Evolutionary conservation across 2,329 filamentous ascomycete species (phyloP).

Genomic region (Cercospora brassicicola): DNA sequence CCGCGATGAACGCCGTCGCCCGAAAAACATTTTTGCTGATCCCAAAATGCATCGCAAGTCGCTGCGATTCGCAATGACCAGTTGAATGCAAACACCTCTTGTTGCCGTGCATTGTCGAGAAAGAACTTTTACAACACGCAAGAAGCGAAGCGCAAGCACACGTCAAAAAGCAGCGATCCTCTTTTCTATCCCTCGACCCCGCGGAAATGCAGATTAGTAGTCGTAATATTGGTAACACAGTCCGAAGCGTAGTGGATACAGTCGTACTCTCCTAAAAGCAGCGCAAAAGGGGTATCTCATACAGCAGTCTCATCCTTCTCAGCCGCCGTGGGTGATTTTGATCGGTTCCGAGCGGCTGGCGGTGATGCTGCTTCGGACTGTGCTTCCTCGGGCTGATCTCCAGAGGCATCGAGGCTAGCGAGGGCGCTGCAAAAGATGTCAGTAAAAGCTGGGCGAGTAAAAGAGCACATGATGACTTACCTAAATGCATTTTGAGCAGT

Average conservation of each 20-base stretch:
- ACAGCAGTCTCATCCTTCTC: constrained; percentile 32
- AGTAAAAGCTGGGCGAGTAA: constrained; percentile 23
- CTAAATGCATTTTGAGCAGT: constrained; percentile 85
- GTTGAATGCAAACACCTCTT: constrained; percentile 9
- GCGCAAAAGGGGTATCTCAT: constrained; percentile 35
- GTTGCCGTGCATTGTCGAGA: constrained; percentile 17
- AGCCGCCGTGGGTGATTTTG: constrained; percentile 32
- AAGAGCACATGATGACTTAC: constrained; percentile 56
- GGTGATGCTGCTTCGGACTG: constrained; percentile 38
- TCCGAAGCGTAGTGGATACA: constrained; percentile 31
- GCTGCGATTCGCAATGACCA: background rate
- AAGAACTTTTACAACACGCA: constrained; percentile 17
- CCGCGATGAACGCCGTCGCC: constrained; percentile 22
- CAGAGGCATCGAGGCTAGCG: constrained; percentile 57
- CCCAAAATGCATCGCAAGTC: constrained; percentile 16
- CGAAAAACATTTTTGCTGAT: constrained; percentile 6
- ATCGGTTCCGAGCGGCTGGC: constrained; percentile 34
- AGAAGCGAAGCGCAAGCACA: constrained; percentile 5
- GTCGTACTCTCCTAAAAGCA: constrained; percentile 22
- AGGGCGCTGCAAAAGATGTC: constrained; percentile 49
- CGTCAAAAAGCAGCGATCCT: constrained; percentile 11
- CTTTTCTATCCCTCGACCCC: constrained; percentile 17
- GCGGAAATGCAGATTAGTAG: constrained; percentile 27
- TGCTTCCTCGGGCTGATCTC: constrained; percentile 63
- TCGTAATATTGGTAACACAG: constrained; percentile 22